Evolutionary conservation across 352 stramenopile genomes (phyloP).

Genomic region (Pythium guiyangense): DNA sequence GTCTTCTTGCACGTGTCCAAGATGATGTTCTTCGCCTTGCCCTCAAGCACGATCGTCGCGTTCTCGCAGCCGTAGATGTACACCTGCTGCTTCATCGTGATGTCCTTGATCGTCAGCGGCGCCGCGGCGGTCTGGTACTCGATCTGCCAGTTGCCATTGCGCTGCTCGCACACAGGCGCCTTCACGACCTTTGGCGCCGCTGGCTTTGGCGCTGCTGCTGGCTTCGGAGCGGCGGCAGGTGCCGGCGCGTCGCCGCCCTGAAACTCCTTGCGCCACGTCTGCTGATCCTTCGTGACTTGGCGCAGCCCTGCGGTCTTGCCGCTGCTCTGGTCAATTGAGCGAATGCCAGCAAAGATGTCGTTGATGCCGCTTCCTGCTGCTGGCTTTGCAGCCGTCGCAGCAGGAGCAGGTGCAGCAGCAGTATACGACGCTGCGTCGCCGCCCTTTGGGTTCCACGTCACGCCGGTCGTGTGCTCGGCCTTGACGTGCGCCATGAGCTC

Average conservation of each 20-base stretch:
- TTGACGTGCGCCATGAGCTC: conserved; percentile 95
- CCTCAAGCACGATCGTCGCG: conserved; percentile 93
- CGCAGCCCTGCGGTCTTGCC: conserved; percentile 92
- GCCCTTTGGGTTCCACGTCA: conserved; percentile 92
- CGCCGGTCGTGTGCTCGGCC: conserved; percentile 92
- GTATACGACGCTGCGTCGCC: conserved; percentile 49
- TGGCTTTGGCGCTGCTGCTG: conserved; percentile 16
- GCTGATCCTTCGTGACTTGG: conserved; percentile 96
- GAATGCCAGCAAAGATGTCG: conserved; percentile 87
- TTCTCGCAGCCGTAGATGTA: conserved; percentile 96
- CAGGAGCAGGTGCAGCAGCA: conserved; percentile 21
- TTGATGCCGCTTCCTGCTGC: conserved; percentile 52
- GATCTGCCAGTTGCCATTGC: conserved; percentile 96
- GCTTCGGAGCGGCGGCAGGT: neutral
- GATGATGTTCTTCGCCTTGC: conserved; percentile 97
- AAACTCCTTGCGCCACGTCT: conserved; percentile 97
- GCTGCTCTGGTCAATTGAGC: conserved; percentile 85
- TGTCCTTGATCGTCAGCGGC: conserved; percentile 85
- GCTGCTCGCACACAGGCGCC: conserved; percentile 73
- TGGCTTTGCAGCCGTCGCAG: conserved; percentile 25
- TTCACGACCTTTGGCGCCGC: conserved; percentile 41
- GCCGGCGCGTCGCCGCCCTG: conserved; percentile 39
- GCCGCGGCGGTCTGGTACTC: conserved; percentile 91
- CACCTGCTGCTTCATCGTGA: conserved; percentile 95
- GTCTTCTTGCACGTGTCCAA: conserved; percentile 95